Evolutionary conservation across 257 asterid species (phyloP), one percentile per base, ranked within the genome.

Genomic region (Mentha longifolia): DNA sequence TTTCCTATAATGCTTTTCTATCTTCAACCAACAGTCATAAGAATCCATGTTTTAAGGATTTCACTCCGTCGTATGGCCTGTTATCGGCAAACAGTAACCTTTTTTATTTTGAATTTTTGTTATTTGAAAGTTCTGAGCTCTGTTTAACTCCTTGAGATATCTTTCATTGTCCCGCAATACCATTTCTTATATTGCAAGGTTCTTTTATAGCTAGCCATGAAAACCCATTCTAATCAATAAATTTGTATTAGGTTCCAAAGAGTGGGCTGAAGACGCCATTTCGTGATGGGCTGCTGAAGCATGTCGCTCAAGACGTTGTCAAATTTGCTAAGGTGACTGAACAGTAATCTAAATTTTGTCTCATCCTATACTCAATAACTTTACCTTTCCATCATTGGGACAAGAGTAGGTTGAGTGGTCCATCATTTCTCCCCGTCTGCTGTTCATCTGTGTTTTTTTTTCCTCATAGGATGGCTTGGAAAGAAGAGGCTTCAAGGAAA

Each of bases 241-340:
- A 71, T 55, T 37, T 83, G 25, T 80, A 33, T 47, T 84, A 94
- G 98, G 98, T 95, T 37, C 90, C 97, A 33, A 74, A 73, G 55
- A 79, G 74, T 79, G 99, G 99, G 51, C 70, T 95, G 83, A 87
- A 88, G 84, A 95, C 97, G 4, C 99, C 98, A 45, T 95, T 95
- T 77, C 98, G 98, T 28, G 99, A 95, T 55, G 99, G 99, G 59
- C 80, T 95, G 86, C 87, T 95, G 72, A 92, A 88, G 92, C 98
- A 95, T 74, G 93, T 92, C 28, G 98, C 98, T 17, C 94, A 92
- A 79, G 98, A 95, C 49, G 92, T 95, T 13, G 77, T 95, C 79
- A 79, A 92, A 80, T 83, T 92, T 70, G 96, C 98, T 7, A 83
- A 86, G 91, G 91, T 86, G 70, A 52, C 63, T 35, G 13, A 8